Percentiles rank a stretch among this genome's conserved stretches.
Conservation (phyloP, 1,284 basidiomycete species). For the Grifola frondosa region DNA sequence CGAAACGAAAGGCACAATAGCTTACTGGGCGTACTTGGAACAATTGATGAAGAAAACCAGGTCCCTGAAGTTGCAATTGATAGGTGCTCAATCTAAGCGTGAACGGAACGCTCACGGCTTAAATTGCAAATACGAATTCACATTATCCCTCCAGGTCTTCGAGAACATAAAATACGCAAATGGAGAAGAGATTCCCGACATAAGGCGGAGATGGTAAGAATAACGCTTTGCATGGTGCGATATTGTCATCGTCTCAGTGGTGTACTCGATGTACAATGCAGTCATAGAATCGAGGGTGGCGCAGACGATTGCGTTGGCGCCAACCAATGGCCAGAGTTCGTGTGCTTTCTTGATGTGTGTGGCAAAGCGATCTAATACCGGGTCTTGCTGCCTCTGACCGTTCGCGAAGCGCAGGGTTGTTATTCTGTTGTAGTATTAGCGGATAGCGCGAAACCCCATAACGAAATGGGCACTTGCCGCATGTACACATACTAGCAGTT, state of each 20-base stretch:
- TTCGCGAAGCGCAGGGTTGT: slow-evolving; percentile 12
- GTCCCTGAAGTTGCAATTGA: slow-evolving; percentile 4
- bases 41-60: slow-evolving; percentile 15
- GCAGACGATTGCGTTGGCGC: slow-evolving; percentile 12
- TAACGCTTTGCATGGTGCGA: slow-evolving; percentile 12
- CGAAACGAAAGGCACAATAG: not conserved
- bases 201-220: slow-evolving; percentile 13
- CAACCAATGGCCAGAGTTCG: slow-evolving; percentile 13
- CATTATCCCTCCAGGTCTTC: slow-evolving; percentile 9
- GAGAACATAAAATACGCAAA: slow-evolving; percentile 15
- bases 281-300: slow-evolving; percentile 17
- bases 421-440: no score
- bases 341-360: slow-evolving; percentile 7
- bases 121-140: slow-evolving; percentile 14
- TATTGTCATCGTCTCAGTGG: slow-evolving; percentile 7
- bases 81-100: no score
- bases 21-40: slow-evolving; percentile 10
- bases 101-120: slow-evolving; percentile 15
- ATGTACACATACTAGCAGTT: no score
- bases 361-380: slow-evolving; percentile 12
- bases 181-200: slow-evolving; percentile 13
- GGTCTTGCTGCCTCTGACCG: slow-evolving; percentile 10
- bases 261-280: slow-evolving; percentile 13
- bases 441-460: no score
- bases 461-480: no score